Evolutionary conservation across 306 rosid species (phyloP).

Genomic region (Arachis hypogaea): DNA sequence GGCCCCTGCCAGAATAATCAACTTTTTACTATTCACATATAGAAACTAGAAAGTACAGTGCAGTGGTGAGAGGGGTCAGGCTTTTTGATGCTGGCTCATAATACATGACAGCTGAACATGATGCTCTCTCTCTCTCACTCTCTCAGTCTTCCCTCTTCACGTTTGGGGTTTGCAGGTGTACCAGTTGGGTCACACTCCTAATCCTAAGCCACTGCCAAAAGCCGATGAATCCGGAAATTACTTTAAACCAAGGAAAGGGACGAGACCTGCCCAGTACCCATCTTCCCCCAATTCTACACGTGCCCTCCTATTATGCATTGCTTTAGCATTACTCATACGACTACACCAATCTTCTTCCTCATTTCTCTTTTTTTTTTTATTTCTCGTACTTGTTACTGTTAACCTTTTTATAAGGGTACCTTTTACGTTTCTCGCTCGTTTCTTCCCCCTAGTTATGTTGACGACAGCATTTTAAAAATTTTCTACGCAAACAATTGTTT

Average conservation of each 20-base stretch:
- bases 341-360: neutral
- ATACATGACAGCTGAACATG: neutral
- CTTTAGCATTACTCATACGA: neutral
- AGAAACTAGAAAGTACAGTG: conserved; percentile 32
- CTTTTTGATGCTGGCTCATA: conserved; percentile 40
- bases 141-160: conserved; percentile 2
- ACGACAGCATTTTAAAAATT: neutral
- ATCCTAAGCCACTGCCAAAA: conserved; percentile 40
- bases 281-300: conserved; percentile 44
- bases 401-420: neutral
- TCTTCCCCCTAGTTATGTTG: neutral
- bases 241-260: conserved; percentile 43
- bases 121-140: neutral
- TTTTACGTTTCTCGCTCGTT: neutral
- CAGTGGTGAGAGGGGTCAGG: conserved; percentile 20
- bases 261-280: conserved; percentile 27
- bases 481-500: neutral
- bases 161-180: conserved; percentile 35
- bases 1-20: conserved; percentile 47
- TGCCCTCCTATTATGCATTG: conserved; percentile 25
- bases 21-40: conserved; percentile 57
- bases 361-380: neutral
- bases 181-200: conserved; percentile 19
- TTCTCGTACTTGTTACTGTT: conserved; percentile 27
- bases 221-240: conserved; percentile 64